A percentile compares a stretch with the other conserved stretches of the same genome.
phyloP scores from a whole-genome alignment of 2,329 filamentous ascomycete species.

The Epichloe coenophiala region DNA sequence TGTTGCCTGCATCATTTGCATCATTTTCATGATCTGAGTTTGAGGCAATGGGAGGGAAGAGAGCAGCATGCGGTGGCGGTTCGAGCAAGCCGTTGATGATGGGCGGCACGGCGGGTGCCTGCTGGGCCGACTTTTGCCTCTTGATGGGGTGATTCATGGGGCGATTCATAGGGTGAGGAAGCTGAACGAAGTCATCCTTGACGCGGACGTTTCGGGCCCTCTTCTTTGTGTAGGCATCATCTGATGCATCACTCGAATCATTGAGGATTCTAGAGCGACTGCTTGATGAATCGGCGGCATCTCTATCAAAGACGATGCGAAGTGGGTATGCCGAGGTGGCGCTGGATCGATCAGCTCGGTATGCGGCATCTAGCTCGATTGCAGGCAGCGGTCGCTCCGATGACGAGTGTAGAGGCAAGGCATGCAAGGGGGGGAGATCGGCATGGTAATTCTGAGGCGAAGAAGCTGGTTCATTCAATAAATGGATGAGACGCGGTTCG shows the following conservation, averaged over 20 bases:
- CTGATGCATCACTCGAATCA: slow-evolving; percentile 27
- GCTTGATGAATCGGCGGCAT: slow-evolving; percentile 16
- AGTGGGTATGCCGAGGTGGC: slow-evolving; percentile 21
- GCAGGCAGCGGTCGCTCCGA: slow-evolving; percentile 35
- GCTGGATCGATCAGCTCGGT: slow-evolving; percentile 23
- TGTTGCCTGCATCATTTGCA: slow-evolving; percentile 26
- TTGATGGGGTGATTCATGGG: slow-evolving; percentile 35
- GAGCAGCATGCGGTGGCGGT: slow-evolving; percentile 44
- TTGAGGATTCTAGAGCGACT: slow-evolving; percentile 34
- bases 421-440: slow-evolving; percentile 45
- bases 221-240: slow-evolving; percentile 40
- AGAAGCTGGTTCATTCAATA: slow-evolving; percentile 42
- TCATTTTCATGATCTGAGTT: slow-evolving; percentile 38
- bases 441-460: slow-evolving; percentile 33
- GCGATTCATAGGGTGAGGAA: slow-evolving; percentile 46
- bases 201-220: slow-evolving; percentile 31
- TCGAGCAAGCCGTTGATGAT: slow-evolving; percentile 53
- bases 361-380: slow-evolving; percentile 35
- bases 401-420: slow-evolving; percentile 28
- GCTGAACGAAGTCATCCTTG: slow-evolving; percentile 50
- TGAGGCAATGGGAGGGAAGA: slow-evolving; percentile 51
- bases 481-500: slow-evolving; percentile 52
- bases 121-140: slow-evolving; percentile 47
- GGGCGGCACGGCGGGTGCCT: slow-evolving; percentile 42
- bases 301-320: slow-evolving; percentile 26